Conservation (phyloP, 2,329 filamentous ascomycete species). For the Paecilomyces variotii region DNA sequence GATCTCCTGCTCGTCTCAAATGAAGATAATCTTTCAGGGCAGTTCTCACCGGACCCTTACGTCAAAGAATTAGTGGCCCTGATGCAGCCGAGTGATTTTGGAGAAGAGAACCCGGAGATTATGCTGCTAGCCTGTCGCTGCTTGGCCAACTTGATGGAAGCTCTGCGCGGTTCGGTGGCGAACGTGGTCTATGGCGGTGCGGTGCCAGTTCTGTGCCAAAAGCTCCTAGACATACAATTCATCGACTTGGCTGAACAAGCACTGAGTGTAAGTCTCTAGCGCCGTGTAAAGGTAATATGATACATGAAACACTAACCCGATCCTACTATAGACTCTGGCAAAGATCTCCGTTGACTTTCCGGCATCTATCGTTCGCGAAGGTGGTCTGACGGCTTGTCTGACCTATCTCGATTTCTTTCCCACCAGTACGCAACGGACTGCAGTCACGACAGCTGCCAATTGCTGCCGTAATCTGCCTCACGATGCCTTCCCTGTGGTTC, state of each 20-base stretch:
- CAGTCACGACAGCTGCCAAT: conserved; percentile 94
- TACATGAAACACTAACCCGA: conserved; percentile 1
- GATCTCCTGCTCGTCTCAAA: conserved; percentile 91
- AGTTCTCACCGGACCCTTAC: conserved; percentile 89
- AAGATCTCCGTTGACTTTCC: conserved; percentile 98
- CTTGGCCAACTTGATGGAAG: conserved; percentile 96
- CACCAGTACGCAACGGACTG: conserved; percentile 91
- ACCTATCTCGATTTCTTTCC: conserved; percentile 97
- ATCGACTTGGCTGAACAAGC: conserved; percentile 97
- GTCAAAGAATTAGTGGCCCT: conserved; percentile 87
- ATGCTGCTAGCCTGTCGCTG: conserved; percentile 96
- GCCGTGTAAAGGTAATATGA: neutral
- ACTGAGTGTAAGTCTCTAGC: conserved; percentile 54
- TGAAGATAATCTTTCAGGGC: conserved; percentile 89
- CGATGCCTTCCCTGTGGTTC: conserved; percentile 84
- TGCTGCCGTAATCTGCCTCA: conserved; percentile 95
- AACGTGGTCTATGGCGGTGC: conserved; percentile 97
- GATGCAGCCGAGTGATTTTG: conserved; percentile 84
- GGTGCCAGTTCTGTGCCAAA: conserved; percentile 88
- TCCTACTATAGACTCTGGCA: conserved; percentile 61
- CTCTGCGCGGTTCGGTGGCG: conserved; percentile 80
- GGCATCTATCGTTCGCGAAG: conserved; percentile 88
- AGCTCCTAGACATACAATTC: conserved; percentile 89
- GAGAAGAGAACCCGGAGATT: conserved; percentile 88
- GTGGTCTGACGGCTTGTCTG: conserved; percentile 88